These are phyloP conservation scores for Aspergillus sergii DNA, from an alignment of 2,329 filamentous ascomycete genomes.

Conservation along the genomic window DNA sequence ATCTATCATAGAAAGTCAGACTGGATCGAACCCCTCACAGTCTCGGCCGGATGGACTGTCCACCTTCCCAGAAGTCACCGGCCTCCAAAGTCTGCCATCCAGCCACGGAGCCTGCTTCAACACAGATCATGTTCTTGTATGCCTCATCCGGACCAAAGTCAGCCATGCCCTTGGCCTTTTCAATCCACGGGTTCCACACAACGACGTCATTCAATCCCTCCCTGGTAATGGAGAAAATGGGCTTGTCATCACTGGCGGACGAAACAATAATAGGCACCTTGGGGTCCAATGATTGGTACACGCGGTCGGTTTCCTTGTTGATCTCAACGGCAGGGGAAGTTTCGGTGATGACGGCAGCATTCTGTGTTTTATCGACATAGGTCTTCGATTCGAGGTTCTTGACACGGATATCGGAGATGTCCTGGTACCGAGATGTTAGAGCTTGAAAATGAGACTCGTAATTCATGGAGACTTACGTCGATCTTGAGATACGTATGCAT, in stretches of 20 bases:
- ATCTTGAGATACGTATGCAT: conserved; percentile 89
- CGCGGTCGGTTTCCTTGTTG: conserved; percentile 78
- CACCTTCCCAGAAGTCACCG: conserved; percentile 69
- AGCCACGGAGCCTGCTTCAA: conserved; percentile 84
- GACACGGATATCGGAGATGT: conserved; percentile 74
- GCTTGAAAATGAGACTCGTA: not conserved
- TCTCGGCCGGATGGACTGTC: conserved; percentile 57
- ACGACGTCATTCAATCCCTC: conserved; percentile 87
- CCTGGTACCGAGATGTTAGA: conserved; percentile 53
- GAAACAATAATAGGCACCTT: conserved; percentile 38
- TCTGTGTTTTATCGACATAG: conserved; percentile 82
- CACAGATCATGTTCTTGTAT: conserved; percentile 90
- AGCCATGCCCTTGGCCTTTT: conserved; percentile 77
- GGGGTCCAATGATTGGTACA: conserved; percentile 72
- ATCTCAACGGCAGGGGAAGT: conserved; percentile 68
- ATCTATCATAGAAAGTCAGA: not conserved
- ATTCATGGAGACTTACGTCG: conserved; percentile 59
- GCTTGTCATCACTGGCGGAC: conserved; percentile 55
- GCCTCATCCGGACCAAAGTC: conserved; percentile 90
- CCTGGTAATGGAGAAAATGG: conserved; percentile 72
- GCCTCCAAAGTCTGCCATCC: conserved; percentile 83
- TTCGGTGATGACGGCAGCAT: conserved; percentile 65
- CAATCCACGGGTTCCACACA: conserved; percentile 95
- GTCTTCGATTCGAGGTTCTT: conserved; percentile 73
- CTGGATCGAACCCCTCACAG: conserved; percentile 19